Evolutionary conservation across 495 filamentous ascomycete species (phyloP).

Genomic region (Neurospora sp.): DNA sequence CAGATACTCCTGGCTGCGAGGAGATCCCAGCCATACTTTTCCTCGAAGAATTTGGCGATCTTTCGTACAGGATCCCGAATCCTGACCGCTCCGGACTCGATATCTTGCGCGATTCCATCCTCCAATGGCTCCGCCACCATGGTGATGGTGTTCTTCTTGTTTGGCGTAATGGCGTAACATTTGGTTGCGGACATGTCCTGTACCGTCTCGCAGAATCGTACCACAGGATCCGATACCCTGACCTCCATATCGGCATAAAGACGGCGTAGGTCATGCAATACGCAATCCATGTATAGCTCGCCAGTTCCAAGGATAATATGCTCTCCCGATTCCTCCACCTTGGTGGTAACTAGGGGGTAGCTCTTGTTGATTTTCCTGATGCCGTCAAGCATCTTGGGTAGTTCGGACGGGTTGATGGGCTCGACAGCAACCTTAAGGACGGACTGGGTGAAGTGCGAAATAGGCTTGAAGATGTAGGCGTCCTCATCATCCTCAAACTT

Average conservation of each 20-base stretch:
- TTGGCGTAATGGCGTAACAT: slow-evolving; percentile 94
- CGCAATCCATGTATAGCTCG: slow-evolving; percentile 98
- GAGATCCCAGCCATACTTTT: slow-evolving; percentile 95
- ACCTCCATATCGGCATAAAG: slow-evolving; percentile 99
- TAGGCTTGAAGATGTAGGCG: slow-evolving; percentile 85
- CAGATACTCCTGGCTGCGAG: slow-evolving; percentile 91
- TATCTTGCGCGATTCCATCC: slow-evolving; percentile 89
- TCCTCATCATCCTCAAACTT: slow-evolving; percentile 79
- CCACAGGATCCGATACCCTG: slow-evolving; percentile 96
- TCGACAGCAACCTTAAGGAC: slow-evolving; percentile 97
- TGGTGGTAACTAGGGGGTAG: slow-evolving; percentile 89
- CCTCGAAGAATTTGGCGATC: slow-evolving; percentile 93
- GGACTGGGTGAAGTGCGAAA: slow-evolving; percentile 92
- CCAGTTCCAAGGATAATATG: slow-evolving; percentile 92
- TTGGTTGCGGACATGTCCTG: slow-evolving; percentile 95
- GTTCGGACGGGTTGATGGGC: slow-evolving; percentile 93
- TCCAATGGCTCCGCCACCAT: slow-evolving; percentile 96
- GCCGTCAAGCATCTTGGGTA: slow-evolving; percentile 99
- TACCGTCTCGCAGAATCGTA: slow-evolving; percentile 96
- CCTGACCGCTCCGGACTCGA: slow-evolving; percentile 78
- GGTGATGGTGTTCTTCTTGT: slow-evolving; percentile 98
- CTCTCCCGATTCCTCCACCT: slow-evolving; percentile 98
- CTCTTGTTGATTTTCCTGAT: slow-evolving; percentile 94
- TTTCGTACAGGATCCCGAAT: slow-evolving; percentile 90
- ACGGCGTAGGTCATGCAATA: slow-evolving; percentile 84